These are phyloP conservation scores for Yarrowia osloensis DNA, from an alignment of 805 yeast genomes.

Conservation along the genomic window DNA sequence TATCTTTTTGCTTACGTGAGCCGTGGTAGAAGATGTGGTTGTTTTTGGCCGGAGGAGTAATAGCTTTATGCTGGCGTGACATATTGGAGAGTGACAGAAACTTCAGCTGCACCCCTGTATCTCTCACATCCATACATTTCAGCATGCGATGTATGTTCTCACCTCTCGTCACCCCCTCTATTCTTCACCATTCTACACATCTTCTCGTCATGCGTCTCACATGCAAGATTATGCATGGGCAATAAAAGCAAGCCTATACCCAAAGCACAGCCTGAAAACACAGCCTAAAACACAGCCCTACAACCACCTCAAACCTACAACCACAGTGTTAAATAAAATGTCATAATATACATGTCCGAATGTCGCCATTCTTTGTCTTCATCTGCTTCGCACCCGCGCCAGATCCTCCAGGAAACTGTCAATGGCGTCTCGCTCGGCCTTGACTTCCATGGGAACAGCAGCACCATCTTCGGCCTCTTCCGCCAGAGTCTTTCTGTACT, in stretches of 20 bases:
- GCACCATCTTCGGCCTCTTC: not conserved
- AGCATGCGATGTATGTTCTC: too few relatives aligned
- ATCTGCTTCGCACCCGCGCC: constrained; percentile 1
- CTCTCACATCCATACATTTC: too few relatives aligned
- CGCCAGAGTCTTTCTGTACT: not conserved
- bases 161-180: too few relatives aligned
- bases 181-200: not conserved
- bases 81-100: too few relatives aligned
- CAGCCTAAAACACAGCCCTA: too few relatives aligned
- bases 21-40: too few relatives aligned
- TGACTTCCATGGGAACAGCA: not conserved
- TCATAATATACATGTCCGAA: constrained; percentile 1
- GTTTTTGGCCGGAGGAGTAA: too few relatives aligned
- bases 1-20: not conserved
- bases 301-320: too few relatives aligned
- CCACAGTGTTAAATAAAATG: not conserved
- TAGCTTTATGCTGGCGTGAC: too few relatives aligned
- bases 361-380: not conserved
- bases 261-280: not conserved
- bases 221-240: constrained; percentile 1
- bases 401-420: constrained; percentile 21
- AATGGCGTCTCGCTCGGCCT: constrained; percentile 18
- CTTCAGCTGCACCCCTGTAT: too few relatives aligned
- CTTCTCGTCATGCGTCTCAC: not conserved
- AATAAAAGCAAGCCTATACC: too few relatives aligned